These are phyloP conservation scores for Fagopyrum homotropicum DNA, from an alignment of 148 eudicot genomes.

Conservation along the genomic window DNA sequence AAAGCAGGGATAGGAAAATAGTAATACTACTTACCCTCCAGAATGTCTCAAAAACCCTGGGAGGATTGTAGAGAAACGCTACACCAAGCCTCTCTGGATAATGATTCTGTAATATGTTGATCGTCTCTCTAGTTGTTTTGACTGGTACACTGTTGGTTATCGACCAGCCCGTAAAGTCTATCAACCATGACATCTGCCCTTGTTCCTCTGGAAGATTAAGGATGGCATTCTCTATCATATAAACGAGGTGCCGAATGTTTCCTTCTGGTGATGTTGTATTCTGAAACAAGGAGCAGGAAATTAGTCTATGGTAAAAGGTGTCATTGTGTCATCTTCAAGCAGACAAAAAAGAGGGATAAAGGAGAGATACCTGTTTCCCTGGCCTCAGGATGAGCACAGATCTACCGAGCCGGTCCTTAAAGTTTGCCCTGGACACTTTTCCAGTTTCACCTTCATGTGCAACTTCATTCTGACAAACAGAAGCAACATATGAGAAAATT, in stretches of 20 bases:
- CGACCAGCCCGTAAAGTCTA: conserved; percentile 80
- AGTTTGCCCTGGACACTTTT: conserved; percentile 77
- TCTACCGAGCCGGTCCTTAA: conserved; percentile 69
- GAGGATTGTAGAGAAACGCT: conserved; percentile 71
- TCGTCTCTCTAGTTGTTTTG: conserved; percentile 63
- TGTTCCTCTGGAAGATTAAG: conserved; percentile 87
- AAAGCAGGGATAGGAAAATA: background rate
- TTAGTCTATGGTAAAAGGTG: background rate
- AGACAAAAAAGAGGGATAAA: background rate
- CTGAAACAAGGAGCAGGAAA: conserved; percentile 20
- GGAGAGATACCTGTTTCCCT: conserved; percentile 62
- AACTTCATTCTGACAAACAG: conserved; percentile 59
- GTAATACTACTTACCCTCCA: conserved; percentile 43
- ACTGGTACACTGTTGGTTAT: conserved; percentile 54
- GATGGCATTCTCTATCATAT: conserved; percentile 79
- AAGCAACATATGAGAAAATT: conserved; percentile 4
- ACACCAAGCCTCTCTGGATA: conserved; percentile 89
- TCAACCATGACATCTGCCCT: conserved; percentile 87
- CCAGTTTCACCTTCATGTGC: conserved; percentile 91
- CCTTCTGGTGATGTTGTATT: conserved; percentile 61
- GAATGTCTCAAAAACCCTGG: conserved; percentile 73
- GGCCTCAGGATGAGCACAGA: conserved; percentile 93
- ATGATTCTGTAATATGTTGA: conserved; percentile 70
- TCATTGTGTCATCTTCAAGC: background rate
- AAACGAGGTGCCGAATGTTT: conserved; percentile 73